Base-by-base conservation (phyloP, 2,329 filamentous ascomycete species). In the Rhinocladiella mackenziei region DNA sequence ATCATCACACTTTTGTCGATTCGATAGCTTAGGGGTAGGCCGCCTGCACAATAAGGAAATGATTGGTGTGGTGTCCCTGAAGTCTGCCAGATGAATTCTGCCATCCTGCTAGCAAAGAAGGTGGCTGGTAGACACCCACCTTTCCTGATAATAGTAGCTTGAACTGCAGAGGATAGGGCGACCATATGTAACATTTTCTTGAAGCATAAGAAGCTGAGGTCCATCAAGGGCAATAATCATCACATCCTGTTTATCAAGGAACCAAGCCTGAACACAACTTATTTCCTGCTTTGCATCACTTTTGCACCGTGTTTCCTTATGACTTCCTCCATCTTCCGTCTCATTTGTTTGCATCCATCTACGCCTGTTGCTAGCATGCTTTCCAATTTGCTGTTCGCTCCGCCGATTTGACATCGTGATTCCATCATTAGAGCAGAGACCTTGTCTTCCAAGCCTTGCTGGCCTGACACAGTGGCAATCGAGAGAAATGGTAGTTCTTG, bases 361-460 rank as follows among this genome's bases (percentile, higher is more conserved):
- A 96, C 81, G 0, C 85, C 91, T 1, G 95, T 88, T 0, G 86
- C 88, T 57, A 98, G 70, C 89, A 98, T 94, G 1, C 86, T 86
- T 69, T 98, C 91, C 48, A 97, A 62, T 45, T 89, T 77, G 11
- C 65, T 65, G 31, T 51, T 50, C 10, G 38, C 34, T 8, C 51
- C 53, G 45, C 76, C 76, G 52, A 85, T 79, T 65, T 94, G 85
- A n/a, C 95, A 83, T 35, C 87, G 80, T 42, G 83, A 92, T 73
- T 97, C 92, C 75, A 94, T 86, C 9, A 89, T 77, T 52, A 94
- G 67, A 5, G 89, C 84, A 2, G 79, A 81, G 2, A 97, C 82
- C 57, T 81, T 83, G 4, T 69, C 67, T 4, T 65, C 65, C 10
- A 62, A 59, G 11, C 48, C 55, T n/a, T 91, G 86, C 35, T 74